Evolutionary conservation across 768 basidiomycete species (phyloP).

Genomic region (Boletus tomentosulus): DNA sequence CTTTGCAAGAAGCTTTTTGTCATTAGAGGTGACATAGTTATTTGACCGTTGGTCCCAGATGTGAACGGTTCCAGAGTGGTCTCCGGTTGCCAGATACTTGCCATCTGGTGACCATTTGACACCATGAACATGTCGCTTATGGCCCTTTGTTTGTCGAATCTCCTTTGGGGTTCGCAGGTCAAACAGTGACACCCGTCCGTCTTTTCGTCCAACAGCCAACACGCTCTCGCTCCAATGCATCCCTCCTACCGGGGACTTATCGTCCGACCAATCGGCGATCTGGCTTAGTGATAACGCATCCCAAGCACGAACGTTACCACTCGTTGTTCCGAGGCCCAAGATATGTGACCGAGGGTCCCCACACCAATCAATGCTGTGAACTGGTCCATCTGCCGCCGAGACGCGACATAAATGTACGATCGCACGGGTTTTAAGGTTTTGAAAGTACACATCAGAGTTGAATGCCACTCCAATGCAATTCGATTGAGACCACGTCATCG

Average conservation of each 20-base stretch:
- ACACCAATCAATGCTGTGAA: slow-evolving; percentile 53
- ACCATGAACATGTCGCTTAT: slow-evolving; percentile 35
- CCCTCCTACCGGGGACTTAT: slow-evolving; percentile 35
- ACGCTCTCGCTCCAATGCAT: slow-evolving; percentile 38
- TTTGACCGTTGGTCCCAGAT: slow-evolving; percentile 42
- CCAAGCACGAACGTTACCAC: slow-evolving; percentile 52
- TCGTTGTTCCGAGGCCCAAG: slow-evolving; percentile 50
- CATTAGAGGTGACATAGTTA: slow-evolving; percentile 27
- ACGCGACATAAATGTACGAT: slow-evolving; percentile 50
- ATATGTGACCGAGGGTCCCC: slow-evolving; percentile 36
- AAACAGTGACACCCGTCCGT: slow-evolving; percentile 36
- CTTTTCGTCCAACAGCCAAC: slow-evolving; percentile 38
- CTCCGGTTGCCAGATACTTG: slow-evolving; percentile 38
- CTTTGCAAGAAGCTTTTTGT: slow-evolving; percentile 38
- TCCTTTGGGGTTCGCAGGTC: slow-evolving; percentile 33
- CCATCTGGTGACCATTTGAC: slow-evolving; percentile 41
- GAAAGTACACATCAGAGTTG: slow-evolving; percentile 54
- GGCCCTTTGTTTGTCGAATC: slow-evolving; percentile 27
- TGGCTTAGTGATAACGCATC: slow-evolving; percentile 37
- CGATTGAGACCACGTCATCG: slow-evolving; percentile 56
- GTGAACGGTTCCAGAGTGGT: slow-evolving; percentile 38
- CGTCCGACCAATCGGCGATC: slow-evolving; percentile 33
- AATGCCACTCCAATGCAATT: slow-evolving; percentile 65
- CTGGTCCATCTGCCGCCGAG: slow-evolving; percentile 30
- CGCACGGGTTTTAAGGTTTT: slow-evolving; percentile 51